Evolutionary conservation across 1,139 yeast species (phyloP), one percentile per base, ranked within the genome.

Genomic region (Saccharomyces hybrid): DNA sequence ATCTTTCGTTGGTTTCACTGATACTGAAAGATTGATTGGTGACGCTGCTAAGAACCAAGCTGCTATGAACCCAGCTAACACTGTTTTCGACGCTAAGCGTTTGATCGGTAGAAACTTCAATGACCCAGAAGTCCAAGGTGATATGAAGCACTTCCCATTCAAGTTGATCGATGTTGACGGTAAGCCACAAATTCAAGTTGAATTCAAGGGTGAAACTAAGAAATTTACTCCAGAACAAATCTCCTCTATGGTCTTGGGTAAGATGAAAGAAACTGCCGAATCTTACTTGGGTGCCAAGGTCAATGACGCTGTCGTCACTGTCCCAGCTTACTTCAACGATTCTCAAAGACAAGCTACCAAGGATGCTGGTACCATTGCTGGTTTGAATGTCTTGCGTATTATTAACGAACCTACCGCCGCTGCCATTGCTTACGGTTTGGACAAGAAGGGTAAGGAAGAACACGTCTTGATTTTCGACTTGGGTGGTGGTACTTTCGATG

Each of bases 401-500:
- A 90, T 90, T 74, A 90, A 90, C 86, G 97, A 90, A 82, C 97
- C 97, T 74, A 90, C 97, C 67, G 97, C 97, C 66, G 97, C 97
- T 73, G 97, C 97, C 71, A 89, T 90, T 80, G 97, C 97, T 72
- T 90, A 90, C 84, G 97, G 97, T 85, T 85, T 90, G 73, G 97
- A 93, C 80, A 93, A 89, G 79, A 89, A 66, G 59, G 83, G 82
- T 67, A 84, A 85, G 73, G 97, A 90, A 81, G 87, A 84, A 78
- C 86, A 86, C 75, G 96, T 91, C 65, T 82, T 91, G 73, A 90
- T 91, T 73, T 90, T 90, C 82, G 97, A 90, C 79, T 84, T 90
- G 74, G 97, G 97, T 86, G 97, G 97, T 80, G 98, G 98, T 84
- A 91, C 98, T 74, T 91, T 91, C 79, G 98, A 91, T 88, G 97